Conservation (phyloP, 169 alveolate genomes). For the Condylostoma magnum region DNA sequence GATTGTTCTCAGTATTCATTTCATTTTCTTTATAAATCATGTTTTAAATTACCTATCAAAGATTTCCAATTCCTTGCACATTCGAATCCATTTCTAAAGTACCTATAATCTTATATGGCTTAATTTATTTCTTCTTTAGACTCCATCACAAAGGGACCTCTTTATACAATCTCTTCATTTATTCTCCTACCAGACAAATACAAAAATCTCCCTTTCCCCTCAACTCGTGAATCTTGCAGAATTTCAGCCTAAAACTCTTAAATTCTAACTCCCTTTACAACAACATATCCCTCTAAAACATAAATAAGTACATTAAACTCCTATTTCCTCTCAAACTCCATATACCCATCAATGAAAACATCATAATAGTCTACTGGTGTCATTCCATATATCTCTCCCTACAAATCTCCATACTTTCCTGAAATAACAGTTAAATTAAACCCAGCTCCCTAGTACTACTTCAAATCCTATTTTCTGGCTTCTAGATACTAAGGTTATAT, state of each 20-base stretch:
- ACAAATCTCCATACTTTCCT: slow-evolving; percentile 58
- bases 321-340: slow-evolving; percentile 30
- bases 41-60: no score
- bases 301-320: slow-evolving; percentile 44
- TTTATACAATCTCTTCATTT: slow-evolving; percentile 48
- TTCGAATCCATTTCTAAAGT: slow-evolving; percentile 67
- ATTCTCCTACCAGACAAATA: slow-evolving; percentile 40
- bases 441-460: slow-evolving; percentile 38
- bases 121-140: slow-evolving; percentile 43
- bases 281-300: no score
- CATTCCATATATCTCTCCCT: slow-evolving; percentile 31
- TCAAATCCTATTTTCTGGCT: slow-evolving; percentile 31
- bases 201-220: not conserved
- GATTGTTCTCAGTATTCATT: no score
- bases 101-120: slow-evolving; percentile 49
- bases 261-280: slow-evolving; percentile 41
- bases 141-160: slow-evolving; percentile 73
- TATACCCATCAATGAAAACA: slow-evolving; percentile 33
- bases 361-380: slow-evolving; percentile 66
- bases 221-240: not conserved
- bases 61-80: slow-evolving; percentile 54
- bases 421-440: slow-evolving; percentile 54
- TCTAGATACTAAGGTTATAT: slow-evolving; percentile 66
- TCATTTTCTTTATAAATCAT: no score
- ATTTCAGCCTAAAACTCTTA: not conserved